Evolutionary conservation across 257 asterid genomes (phyloP).

Genomic region (Anisodus acutangulus): DNA sequence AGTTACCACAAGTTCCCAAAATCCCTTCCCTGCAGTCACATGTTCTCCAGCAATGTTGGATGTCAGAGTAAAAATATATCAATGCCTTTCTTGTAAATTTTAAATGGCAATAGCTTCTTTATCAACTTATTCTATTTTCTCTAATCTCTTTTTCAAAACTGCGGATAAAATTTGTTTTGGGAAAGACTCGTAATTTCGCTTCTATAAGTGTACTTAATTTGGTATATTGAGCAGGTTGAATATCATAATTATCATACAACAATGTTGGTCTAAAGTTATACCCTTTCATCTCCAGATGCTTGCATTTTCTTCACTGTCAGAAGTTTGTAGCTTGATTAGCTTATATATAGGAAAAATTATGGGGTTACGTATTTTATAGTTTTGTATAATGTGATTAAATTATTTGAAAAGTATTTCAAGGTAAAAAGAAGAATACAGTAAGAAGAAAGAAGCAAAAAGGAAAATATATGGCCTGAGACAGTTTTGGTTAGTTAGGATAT

Average conservation of each 20-base stretch:
- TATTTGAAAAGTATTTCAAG: not conserved
- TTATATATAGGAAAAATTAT: not conserved
- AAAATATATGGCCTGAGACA: not conserved
- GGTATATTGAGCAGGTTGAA: not conserved
- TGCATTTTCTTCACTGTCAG: not conserved
- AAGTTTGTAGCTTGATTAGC: not conserved
- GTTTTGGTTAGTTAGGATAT: not conserved
- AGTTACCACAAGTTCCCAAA: not conserved
- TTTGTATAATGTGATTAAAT: not conserved
- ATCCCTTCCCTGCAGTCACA: not conserved
- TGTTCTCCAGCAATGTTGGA: not conserved
- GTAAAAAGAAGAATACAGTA: not conserved
- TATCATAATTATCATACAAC: not conserved
- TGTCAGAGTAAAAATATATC: conserved; percentile 1
- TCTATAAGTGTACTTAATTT: not conserved
- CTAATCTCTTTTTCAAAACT: not conserved
- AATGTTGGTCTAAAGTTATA: not conserved
- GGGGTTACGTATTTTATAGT: not conserved
- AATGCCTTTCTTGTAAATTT: not conserved
- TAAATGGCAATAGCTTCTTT: conserved; percentile 4
- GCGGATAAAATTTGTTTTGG: not conserved
- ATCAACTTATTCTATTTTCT: not conserved
- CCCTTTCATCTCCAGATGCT: not conserved
- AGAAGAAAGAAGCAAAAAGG: not conserved
- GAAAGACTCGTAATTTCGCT: not conserved